Conservation (phyloP, 1,284 basidiomycete genomes). For the Fomitopsis palustris region DNA sequence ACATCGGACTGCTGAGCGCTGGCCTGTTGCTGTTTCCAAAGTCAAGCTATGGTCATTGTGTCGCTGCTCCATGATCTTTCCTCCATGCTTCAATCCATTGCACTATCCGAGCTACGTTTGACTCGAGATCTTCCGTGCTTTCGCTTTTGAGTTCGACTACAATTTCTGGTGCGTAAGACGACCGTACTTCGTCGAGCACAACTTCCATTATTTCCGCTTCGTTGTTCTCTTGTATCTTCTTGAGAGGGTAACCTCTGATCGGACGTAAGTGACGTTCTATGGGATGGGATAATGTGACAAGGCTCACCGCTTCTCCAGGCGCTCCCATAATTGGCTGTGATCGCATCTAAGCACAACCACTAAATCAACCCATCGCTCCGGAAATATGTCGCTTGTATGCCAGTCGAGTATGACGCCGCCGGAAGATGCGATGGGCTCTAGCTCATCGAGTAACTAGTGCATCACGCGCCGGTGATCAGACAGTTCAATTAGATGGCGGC, state of each 20-base stretch:
- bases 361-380: slow-evolving; percentile 97
- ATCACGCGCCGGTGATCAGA: slow-evolving; percentile 13
- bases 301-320: slow-evolving; percentile 87
- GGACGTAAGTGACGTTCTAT: background rate
- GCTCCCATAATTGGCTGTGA: slow-evolving; percentile 87
- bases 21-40: background rate
- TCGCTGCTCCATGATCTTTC: slow-evolving; percentile 39
- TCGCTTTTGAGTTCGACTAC: slow-evolving; percentile 87
- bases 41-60: slow-evolving; percentile 5
- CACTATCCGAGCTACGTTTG: slow-evolving; percentile 82
- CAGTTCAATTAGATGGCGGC: slow-evolving; percentile 8
- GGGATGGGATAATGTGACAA: background rate
- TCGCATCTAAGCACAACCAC: slow-evolving; percentile 92
- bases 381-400: slow-evolving; percentile 95
- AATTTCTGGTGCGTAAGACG: slow-evolving; percentile 82
- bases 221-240: slow-evolving; percentile 98
- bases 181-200: slow-evolving; percentile 84
- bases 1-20: background rate
- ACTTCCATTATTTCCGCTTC: slow-evolving; percentile 98
- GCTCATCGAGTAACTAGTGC: slow-evolving; percentile 77
- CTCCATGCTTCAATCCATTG: slow-evolving; percentile 85
- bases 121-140: slow-evolving; percentile 77
- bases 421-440: slow-evolving; percentile 66
- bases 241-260: slow-evolving; percentile 77
- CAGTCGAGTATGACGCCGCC: slow-evolving; percentile 94